A percentile compares a stretch with the other conserved stretches of the same genome.
Conservation (phyloP, 75 land plant species). For the Sequoia sempervirens region DNA sequence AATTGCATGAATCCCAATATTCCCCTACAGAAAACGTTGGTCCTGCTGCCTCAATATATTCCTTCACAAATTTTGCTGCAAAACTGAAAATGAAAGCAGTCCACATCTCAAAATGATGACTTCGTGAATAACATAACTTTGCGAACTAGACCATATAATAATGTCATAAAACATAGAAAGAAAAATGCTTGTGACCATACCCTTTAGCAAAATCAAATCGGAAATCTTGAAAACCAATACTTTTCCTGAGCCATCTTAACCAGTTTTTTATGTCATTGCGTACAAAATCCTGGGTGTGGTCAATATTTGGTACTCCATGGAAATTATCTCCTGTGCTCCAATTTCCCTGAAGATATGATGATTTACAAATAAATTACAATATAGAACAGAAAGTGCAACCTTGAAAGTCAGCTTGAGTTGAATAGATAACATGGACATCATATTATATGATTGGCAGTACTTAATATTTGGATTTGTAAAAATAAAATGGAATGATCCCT, state of each 20-base stretch:
- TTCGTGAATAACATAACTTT: constrained; percentile 5
- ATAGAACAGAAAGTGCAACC: background rate
- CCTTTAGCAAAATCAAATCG: constrained; percentile 97
- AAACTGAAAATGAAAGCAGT: constrained; percentile 34
- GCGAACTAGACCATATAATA: background rate
- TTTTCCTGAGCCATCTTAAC: constrained; percentile 69
- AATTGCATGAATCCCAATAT: constrained; percentile 88
- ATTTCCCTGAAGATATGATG: constrained; percentile 49
- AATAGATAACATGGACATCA: background rate
- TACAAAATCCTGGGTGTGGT: constrained; percentile 81
- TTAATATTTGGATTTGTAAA: background rate
- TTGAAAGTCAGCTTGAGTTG: background rate
- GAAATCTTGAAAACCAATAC: constrained; percentile 80
- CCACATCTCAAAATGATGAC: constrained; percentile 5
- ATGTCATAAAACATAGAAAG: background rate
- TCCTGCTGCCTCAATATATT: constrained; percentile 65
- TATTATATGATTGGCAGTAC: background rate
- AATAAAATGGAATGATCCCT: background rate
- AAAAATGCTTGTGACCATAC: constrained; percentile 22
- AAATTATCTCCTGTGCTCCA: constrained; percentile 79
- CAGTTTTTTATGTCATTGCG: constrained; percentile 68
- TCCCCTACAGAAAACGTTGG: constrained; percentile 86
- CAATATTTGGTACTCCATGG: constrained; percentile 83
- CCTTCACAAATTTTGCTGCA: constrained; percentile 70
- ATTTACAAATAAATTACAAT: background rate